These are phyloP conservation scores for Mycena sanguinolenta DNA, from an alignment of 768 basidiomycete genomes.

Conservation along the genomic window DNA sequence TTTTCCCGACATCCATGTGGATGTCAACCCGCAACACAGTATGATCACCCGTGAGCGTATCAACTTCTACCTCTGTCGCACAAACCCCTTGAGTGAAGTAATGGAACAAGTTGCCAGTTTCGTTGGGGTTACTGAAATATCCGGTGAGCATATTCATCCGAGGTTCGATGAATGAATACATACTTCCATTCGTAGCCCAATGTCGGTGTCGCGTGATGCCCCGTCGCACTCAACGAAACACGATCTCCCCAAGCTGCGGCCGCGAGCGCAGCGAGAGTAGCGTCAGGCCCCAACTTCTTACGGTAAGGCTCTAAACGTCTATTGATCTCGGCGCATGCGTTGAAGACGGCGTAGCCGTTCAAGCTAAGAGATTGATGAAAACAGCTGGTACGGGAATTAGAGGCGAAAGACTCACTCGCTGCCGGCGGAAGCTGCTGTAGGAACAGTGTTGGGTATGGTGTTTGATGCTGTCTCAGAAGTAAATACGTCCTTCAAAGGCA, in stretches of 20 bases:
- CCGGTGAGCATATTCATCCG: not conserved
- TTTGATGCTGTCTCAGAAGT: slow-evolving; percentile 34
- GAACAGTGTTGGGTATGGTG: slow-evolving; percentile 35
- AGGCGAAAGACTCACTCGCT: slow-evolving; percentile 25
- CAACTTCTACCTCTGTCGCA: slow-evolving; percentile 38
- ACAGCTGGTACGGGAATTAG: not conserved
- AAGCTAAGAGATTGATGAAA: slow-evolving; percentile 13
- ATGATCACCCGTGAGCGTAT: slow-evolving; percentile 37
- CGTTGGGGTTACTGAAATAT: slow-evolving; percentile 29
- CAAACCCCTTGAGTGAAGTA: slow-evolving; percentile 38
- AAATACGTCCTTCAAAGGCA: slow-evolving; percentile 35
- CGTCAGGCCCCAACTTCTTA: slow-evolving; percentile 29
- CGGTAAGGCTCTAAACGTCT: slow-evolving; percentile 37
- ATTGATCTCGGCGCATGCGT: slow-evolving; percentile 38
- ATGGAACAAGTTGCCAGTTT: slow-evolving; percentile 39
- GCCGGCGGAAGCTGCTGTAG: slow-evolving; percentile 35
- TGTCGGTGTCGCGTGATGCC: slow-evolving; percentile 28
- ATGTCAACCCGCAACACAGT: slow-evolving; percentile 38
- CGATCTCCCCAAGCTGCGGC: slow-evolving; percentile 36
- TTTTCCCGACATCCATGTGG: slow-evolving; percentile 38
- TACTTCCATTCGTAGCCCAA: slow-evolving; percentile 40
- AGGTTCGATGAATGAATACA: not conserved
- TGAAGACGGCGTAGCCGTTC: slow-evolving; percentile 37
- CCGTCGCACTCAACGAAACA: slow-evolving; percentile 35
- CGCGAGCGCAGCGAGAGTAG: slow-evolving; percentile 36